Evolutionary conservation across 2,329 filamentous ascomycete species (phyloP).

Genomic region (Chrysoporthe cubensis): DNA sequence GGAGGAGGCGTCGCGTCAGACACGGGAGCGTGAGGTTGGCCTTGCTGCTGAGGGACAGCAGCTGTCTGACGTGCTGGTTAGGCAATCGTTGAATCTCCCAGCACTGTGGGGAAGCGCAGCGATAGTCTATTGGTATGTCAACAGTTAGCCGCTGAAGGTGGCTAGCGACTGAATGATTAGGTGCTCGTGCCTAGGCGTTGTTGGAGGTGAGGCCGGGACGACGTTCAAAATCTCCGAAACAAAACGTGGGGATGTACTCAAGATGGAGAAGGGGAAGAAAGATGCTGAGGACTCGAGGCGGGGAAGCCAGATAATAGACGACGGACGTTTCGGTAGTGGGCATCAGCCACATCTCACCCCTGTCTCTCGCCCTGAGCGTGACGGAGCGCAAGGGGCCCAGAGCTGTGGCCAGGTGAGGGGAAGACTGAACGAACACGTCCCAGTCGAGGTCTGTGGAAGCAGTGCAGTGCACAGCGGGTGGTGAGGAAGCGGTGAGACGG

Average conservation of each 20-base stretch:
- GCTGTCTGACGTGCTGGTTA: neutral
- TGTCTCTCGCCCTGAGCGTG: neutral
- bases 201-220: conserved; percentile 4
- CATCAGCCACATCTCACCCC: conserved; percentile 13
- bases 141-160: neutral
- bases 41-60: neutral
- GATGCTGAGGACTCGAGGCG: conserved; percentile 9
- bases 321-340: conserved; percentile 20
- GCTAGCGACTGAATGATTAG: neutral
- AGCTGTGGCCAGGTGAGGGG: neutral
- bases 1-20: neutral
- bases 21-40: neutral
- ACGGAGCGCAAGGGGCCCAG: neutral
- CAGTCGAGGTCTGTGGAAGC: conserved; percentile 1
- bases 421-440: conserved; percentile 9
- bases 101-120: neutral
- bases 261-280: neutral
- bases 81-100: neutral
- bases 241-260: conserved; percentile 9
- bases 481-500: conserved; percentile 2
- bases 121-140: neutral
- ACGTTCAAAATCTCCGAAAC: conserved; percentile 17
- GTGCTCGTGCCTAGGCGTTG: neutral
- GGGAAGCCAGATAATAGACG: conserved; percentile 22
- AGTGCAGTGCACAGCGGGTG: neutral